phyloP scores from a whole-genome alignment of 495 filamentous ascomycete genomes.

The Tuber borchii region DNA sequence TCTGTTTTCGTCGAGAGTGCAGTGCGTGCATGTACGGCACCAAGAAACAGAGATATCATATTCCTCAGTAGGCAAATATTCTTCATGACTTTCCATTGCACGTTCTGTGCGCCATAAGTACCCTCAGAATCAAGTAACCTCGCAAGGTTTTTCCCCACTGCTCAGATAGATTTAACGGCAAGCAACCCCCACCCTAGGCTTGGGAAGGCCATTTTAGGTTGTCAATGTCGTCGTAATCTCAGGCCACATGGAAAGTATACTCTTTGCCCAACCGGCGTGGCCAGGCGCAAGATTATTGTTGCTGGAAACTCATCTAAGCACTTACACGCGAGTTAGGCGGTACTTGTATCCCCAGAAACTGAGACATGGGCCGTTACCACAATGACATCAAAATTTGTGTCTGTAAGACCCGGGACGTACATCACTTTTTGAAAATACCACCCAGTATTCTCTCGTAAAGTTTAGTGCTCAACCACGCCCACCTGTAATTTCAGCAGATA shows the following conservation, averaged over 20 bases:
- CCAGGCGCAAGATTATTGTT: constrained; percentile 45
- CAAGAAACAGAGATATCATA: constrained; percentile 57
- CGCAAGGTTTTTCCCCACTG: constrained; percentile 43
- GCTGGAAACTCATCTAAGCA: constrained; percentile 57
- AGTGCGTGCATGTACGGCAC: constrained; percentile 64
- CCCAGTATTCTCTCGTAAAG: constrained; percentile 48
- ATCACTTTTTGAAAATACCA: constrained; percentile 53
- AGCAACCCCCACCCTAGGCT: constrained; percentile 29
- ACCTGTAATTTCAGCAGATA: constrained; percentile 64
- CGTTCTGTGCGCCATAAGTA: constrained; percentile 64
- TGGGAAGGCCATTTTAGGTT: constrained; percentile 35
- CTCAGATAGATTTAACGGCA: constrained; percentile 45
- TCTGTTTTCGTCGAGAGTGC: constrained; percentile 59
- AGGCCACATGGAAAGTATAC: constrained; percentile 55
- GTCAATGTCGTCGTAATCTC: constrained; percentile 49
- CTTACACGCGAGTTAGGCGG: constrained; percentile 48
- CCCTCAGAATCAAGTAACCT: constrained; percentile 50
- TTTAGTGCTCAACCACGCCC: constrained; percentile 44
- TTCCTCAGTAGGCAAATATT: constrained; percentile 50
- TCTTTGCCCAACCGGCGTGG: constrained; percentile 56
- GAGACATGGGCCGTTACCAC: constrained; percentile 64
- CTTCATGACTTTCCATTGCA: constrained; percentile 73
- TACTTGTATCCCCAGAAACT: constrained; percentile 51
- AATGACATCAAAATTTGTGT: constrained; percentile 61
- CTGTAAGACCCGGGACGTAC: constrained; percentile 48